These are phyloP conservation scores for Sabuloglossum arenarium DNA, from an alignment of 495 filamentous ascomycete genomes.

Conservation along the genomic window DNA sequence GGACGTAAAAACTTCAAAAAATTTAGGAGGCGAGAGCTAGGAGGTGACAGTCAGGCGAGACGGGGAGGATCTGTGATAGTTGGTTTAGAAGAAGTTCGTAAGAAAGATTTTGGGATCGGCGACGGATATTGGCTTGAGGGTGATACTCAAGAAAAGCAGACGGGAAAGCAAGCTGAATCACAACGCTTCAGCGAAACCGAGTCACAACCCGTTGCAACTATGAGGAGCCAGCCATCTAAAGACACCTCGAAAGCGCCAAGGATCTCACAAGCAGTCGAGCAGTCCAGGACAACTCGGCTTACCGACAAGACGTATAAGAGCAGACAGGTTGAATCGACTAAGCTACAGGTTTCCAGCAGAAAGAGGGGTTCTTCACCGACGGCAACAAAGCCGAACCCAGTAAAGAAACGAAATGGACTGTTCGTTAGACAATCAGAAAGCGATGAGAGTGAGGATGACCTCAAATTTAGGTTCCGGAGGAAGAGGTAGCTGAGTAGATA, in stretches of 20 bases:
- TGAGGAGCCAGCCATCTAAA: conserved; percentile 13
- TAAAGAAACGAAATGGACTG: conserved; percentile 23
- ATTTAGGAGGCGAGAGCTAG: conserved; percentile 47
- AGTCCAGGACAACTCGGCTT: conserved; percentile 13
- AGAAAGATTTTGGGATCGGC: conserved; percentile 64
- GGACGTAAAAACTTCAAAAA: conserved; percentile 93
- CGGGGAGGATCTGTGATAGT: conserved; percentile 46
- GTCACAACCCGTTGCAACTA: conserved; percentile 8
- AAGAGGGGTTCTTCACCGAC: conserved; percentile 22
- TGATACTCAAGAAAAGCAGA: conserved; percentile 16
- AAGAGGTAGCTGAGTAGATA: conserved; percentile 11
- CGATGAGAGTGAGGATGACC: conserved; percentile 30
- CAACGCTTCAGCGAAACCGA: conserved; percentile 13
- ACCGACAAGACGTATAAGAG: conserved; percentile 18
- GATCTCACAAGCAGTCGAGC: conserved; percentile 4
- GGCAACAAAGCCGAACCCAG: conserved; percentile 15
- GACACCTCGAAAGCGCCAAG: too few relatives aligned
- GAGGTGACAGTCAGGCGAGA: conserved; percentile 22
- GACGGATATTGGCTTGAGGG: conserved; percentile 59
- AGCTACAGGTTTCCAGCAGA: conserved; percentile 7
- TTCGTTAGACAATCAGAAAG: conserved; percentile 16
- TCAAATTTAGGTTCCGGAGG: conserved; percentile 30
- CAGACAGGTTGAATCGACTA: neutral
- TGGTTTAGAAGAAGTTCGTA: conserved; percentile 54
- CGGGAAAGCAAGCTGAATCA: conserved; percentile 10